Evolutionary conservation across 257 asterid species (phyloP).

Genomic region (Forsythia viridissima): DNA sequence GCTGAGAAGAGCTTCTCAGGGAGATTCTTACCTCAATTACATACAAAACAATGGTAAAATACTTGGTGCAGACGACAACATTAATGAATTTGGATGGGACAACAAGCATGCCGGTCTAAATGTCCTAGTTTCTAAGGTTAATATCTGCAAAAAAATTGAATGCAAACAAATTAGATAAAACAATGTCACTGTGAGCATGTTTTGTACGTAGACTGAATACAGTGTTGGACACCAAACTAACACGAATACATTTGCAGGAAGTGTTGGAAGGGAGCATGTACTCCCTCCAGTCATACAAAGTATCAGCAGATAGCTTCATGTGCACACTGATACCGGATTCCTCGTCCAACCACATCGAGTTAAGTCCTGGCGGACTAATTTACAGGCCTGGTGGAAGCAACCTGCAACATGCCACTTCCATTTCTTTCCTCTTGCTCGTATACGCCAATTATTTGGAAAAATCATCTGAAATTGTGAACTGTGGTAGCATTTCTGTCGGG

Average conservation of each 20-base stretch:
- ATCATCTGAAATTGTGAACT: slow-evolving; percentile 57
- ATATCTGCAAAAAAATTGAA: not conserved
- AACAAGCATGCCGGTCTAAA: slow-evolving; percentile 96
- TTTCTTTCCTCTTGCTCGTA: slow-evolving; percentile 73
- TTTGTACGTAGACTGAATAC: too few species aligned
- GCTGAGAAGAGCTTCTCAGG: slow-evolving; percentile 78
- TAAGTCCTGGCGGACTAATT: slow-evolving; percentile 84
- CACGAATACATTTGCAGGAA: slow-evolving; percentile 51
- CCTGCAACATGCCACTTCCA: slow-evolving; percentile 81
- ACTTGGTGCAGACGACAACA: slow-evolving; percentile 87
- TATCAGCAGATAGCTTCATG: slow-evolving; percentile 92
- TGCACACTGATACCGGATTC: slow-evolving; percentile 86
- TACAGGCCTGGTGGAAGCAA: slow-evolving; percentile 94
- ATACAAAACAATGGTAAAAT: slow-evolving; percentile 78
- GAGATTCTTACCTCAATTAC: slow-evolving; percentile 70
- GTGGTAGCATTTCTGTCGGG: slow-evolving; percentile 54
- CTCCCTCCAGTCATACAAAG: slow-evolving; percentile 70
- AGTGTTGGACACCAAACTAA: not conserved
- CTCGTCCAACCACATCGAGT: slow-evolving; percentile 68
- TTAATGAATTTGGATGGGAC: slow-evolving; percentile 97
- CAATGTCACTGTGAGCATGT: not conserved
- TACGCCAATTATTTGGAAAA: slow-evolving; percentile 75
- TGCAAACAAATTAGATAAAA: not conserved
- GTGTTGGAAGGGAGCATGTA: slow-evolving; percentile 59
- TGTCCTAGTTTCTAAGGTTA: slow-evolving; percentile 85